Evolutionary conservation across 805 yeast species (phyloP).

Genomic region (Tetrapisispora pingtungensis): DNA sequence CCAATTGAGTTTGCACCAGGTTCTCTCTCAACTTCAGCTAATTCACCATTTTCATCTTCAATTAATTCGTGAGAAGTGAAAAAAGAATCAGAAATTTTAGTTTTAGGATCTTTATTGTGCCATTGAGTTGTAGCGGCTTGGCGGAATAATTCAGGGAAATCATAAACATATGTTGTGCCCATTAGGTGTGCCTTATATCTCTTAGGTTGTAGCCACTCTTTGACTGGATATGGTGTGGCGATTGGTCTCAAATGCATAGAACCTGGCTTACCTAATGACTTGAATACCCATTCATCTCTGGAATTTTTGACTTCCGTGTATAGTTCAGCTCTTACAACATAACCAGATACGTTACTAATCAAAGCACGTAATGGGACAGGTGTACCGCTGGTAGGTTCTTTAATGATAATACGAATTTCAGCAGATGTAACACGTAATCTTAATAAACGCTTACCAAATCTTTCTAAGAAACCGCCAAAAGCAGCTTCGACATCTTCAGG

Average conservation of each 20-base stretch:
- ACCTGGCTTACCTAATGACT: conserved; percentile 89
- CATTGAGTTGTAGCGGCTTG: conserved; percentile 82
- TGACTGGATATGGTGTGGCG: conserved; percentile 92
- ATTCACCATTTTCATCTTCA: conserved; percentile 61
- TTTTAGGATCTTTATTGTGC: conserved; percentile 51
- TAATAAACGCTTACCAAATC: conserved; percentile 96
- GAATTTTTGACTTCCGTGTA: conserved; percentile 90
- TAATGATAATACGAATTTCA: conserved; percentile 91
- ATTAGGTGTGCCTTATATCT: conserved; percentile 96
- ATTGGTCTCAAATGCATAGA: conserved; percentile 95
- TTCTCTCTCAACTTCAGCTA: conserved; percentile 86
- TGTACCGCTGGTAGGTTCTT: conserved; percentile 75
- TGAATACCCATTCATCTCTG: conserved; percentile 94
- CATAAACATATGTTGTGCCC: conserved; percentile 98
- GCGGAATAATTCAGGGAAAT: conserved; percentile 96
- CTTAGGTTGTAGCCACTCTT: conserved; percentile 96
- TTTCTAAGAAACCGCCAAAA: conserved; percentile 92
- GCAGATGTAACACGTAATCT: conserved; percentile 95
- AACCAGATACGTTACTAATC: conserved; percentile 93
- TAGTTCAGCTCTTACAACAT: conserved; percentile 89
- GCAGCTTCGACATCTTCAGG: conserved; percentile 97
- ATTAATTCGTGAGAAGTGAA: conserved; percentile 77
- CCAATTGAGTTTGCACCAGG: conserved; percentile 95
- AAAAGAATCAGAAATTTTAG: conserved; percentile 51
- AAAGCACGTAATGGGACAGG: conserved; percentile 95